Evolutionary conservation across 208 protist genomes (phyloP), one percentile per base, ranked within the genome.

Genomic region (Leishmania major): DNA sequence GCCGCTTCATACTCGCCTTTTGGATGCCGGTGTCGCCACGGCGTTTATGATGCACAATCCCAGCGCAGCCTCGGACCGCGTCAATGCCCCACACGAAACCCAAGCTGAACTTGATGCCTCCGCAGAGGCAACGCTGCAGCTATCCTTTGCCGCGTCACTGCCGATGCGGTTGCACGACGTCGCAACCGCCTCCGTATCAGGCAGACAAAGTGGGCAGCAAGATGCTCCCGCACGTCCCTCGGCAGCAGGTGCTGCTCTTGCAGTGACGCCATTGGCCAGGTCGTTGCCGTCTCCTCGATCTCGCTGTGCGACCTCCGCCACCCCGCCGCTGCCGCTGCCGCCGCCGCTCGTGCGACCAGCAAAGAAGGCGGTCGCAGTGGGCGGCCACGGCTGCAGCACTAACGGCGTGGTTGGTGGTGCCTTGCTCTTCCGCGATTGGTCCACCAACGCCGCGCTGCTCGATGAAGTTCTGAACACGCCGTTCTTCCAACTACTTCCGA

Each of bases 341-440:
- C n/a, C 73, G 51, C 43, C 51, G 69, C 69, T 73, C 53, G 51
- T 45, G 51, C n/a, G 31, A 10, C 8, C 73, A 19, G 19, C 73
- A n/a, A 19, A 40, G 53, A 77, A 47, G 73, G 25, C n/a, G 53
- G 49, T 15, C 51, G 64, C 62, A 35, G 53, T 4, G 47, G 35
- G 51, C 51, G 31, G 11, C 73, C 15, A 11, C 3, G 35, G 35
- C 28, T 2, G 8, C 40, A 28, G 22, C 75, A 8, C 17, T 7
- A 67, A 40, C 53, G 40, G 53, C 49, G 53, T 40, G 17, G 22
- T 13, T 47, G 55, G 28, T n/a, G n/a, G 40, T 22, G 60, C 64
- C 31, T 80, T 64, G 62, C n/a, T 57, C 31, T 80, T 80, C 37
- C 77, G 77, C n/a, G 64, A 80, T 11, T 80, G 77, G 77, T 80